These are phyloP conservation scores for Lepraria neglecta DNA, from an alignment of 495 filamentous ascomycete species.

Conservation along the genomic window DNA sequence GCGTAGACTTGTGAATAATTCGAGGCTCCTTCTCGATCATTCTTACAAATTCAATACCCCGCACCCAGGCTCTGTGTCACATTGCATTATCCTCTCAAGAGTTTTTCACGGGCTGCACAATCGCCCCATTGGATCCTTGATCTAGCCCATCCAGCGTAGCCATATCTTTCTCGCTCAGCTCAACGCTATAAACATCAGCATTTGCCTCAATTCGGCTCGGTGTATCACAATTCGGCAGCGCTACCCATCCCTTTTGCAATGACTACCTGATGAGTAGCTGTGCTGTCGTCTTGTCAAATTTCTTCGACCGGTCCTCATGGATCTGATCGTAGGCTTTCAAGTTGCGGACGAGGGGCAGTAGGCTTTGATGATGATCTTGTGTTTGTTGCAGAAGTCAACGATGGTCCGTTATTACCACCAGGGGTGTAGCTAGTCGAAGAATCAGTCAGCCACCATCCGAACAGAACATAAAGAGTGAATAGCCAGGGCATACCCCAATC, in stretches of 20 bases:
- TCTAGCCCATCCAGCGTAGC: conserved; percentile 57
- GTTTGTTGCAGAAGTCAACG: conserved; percentile 52
- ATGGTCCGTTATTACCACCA: conserved; percentile 60
- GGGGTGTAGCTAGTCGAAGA: conserved; percentile 49
- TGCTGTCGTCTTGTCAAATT: conserved; percentile 45
- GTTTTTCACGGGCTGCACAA: conserved; percentile 48
- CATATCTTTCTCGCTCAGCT: conserved; percentile 59
- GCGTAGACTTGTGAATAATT: too few relatives aligned
- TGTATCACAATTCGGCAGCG: conserved; percentile 66
- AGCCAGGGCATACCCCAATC: conserved; percentile 46
- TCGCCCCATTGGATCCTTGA: conserved; percentile 50
- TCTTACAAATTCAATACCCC: too few relatives aligned
- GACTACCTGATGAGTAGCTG: conserved; percentile 52
- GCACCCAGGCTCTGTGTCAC: too few relatives aligned
- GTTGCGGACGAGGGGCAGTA: conserved; percentile 60
- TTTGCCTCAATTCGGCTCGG: conserved; percentile 58
- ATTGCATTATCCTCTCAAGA: neutral
- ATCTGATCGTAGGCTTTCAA: conserved; percentile 53
- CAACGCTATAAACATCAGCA: conserved; percentile 59
- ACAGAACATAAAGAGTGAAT: neutral
- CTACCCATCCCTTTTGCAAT: conserved; percentile 64
- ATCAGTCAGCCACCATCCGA: neutral
- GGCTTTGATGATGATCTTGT: conserved; percentile 58
- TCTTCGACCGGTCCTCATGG: conserved; percentile 46
- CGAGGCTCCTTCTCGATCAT: too few relatives aligned